phyloP scores from a whole-genome alignment of 2,329 filamentous ascomycete species.

The Lizonia empirigonia region DNA sequence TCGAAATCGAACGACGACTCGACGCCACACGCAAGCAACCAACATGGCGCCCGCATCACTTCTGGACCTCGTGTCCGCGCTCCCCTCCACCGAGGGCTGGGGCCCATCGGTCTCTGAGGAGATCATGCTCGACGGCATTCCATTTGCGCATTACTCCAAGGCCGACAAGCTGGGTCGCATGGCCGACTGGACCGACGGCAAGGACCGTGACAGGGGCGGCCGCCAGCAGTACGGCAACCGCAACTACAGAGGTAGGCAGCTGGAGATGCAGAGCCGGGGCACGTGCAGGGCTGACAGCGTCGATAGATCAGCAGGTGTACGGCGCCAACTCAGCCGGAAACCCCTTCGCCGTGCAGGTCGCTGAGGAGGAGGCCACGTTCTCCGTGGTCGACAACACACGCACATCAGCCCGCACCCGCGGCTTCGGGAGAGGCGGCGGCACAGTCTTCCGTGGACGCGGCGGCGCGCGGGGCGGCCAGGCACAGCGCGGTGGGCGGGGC shows the following conservation, averaged over 20 bases:
- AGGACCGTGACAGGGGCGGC: constrained; percentile 77
- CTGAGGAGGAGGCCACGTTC: constrained; percentile 96
- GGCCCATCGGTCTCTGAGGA: constrained; percentile 81
- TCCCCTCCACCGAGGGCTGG: constrained; percentile 65
- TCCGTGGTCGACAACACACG: constrained; percentile 96
- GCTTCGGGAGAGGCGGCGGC: constrained; percentile 82
- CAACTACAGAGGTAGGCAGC: constrained; percentile 79
- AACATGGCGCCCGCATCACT: constrained; percentile 56
- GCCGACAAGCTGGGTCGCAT: constrained; percentile 98
- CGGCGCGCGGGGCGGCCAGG: constrained; percentile 74
- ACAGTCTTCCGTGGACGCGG: constrained; percentile 86
- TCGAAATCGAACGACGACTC: constrained; percentile 16
- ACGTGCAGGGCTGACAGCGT: constrained; percentile 22
- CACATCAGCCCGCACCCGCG: constrained; percentile 80
- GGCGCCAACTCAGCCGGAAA: constrained; percentile 81
- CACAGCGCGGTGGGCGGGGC: constrained; percentile 72
- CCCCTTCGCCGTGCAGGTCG: constrained; percentile 84
- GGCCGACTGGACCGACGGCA: constrained; percentile 98
- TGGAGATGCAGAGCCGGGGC: neutral
- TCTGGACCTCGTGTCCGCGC: constrained; percentile 54
- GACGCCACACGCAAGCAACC: constrained; percentile 20
- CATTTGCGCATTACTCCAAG: constrained; percentile 98
- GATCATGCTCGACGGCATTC: constrained; percentile 90
- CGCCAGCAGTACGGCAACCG: constrained; percentile 83
- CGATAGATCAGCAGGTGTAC: constrained; percentile 90